phyloP scores from a whole-genome alignment of 108 stramenopile species.

The Epithemia pelagica region DNA sequence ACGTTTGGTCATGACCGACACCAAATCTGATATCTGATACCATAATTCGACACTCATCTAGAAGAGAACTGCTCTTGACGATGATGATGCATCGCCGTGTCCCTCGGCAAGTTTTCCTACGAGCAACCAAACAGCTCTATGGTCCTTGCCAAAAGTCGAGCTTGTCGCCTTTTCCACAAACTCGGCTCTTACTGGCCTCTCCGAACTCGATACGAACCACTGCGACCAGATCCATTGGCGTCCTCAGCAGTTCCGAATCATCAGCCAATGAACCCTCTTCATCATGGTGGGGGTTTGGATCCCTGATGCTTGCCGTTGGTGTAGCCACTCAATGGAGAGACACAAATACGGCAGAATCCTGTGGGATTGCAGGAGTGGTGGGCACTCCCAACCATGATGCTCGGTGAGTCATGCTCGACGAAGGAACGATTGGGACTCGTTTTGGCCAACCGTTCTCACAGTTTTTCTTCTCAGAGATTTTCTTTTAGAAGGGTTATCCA shows the following conservation, averaged over 20 bases:
- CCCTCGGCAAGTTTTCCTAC: too few relatives aligned
- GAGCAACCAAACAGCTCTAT: too few relatives aligned
- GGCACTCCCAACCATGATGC: constrained; percentile 26
- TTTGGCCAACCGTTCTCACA: not conserved
- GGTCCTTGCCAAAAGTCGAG: too few relatives aligned
- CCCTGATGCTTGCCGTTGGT: not conserved
- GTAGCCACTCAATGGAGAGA: not conserved
- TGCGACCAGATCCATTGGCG: not conserved
- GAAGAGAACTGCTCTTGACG: too few relatives aligned
- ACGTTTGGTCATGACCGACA: too few relatives aligned
- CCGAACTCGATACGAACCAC: too few relatives aligned
- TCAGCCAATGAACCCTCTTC: not conserved
- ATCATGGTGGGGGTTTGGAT: not conserved
- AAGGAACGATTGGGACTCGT: not conserved
- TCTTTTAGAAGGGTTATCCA: constrained; percentile 89
- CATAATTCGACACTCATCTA: too few relatives aligned
- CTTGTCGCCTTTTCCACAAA: too few relatives aligned
- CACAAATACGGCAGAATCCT: constrained; percentile 27
- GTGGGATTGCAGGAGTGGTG: constrained; percentile 43
- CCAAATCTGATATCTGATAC: too few relatives aligned
- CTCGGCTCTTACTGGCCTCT: too few relatives aligned
- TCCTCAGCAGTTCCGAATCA: constrained; percentile 1
- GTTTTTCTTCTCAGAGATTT: constrained; percentile 32
- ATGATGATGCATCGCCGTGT: too few relatives aligned
- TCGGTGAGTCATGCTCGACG: constrained; percentile 4